phyloP scores from a whole-genome alignment of 176 grass and related monocot genomes.

The Rhynchospora pubera region DNA sequence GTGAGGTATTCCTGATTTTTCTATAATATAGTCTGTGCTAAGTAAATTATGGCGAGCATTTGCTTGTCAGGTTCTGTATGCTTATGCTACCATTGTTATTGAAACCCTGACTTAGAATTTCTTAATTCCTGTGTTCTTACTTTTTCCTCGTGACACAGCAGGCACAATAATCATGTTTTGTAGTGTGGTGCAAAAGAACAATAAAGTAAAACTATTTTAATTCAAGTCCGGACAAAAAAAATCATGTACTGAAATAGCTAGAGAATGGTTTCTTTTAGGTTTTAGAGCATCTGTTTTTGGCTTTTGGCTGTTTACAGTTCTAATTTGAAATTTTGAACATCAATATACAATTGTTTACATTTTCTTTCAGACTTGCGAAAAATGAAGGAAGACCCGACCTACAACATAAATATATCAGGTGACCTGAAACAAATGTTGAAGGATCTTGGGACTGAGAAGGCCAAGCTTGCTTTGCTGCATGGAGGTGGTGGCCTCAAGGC shows the following conservation, averaged over 20 bases:
- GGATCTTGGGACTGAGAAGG: conserved; percentile 95
- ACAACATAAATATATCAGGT: conserved; percentile 92
- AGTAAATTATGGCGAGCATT: background rate
- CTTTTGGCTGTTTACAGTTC: background rate
- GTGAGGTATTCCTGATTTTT: conserved; percentile 20
- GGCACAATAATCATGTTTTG: background rate
- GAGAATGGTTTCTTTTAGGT: background rate
- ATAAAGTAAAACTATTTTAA: background rate
- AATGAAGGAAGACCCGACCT: conserved; percentile 91
- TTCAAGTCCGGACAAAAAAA: background rate
- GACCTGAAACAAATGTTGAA: conserved; percentile 97
- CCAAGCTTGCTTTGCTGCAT: conserved; percentile 66
- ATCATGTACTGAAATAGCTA: background rate
- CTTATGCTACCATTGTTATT: background rate
- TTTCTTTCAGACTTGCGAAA: conserved; percentile 52
- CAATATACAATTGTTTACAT: background rate
- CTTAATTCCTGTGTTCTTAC: background rate
- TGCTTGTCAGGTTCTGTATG: background rate
- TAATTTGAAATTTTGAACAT: background rate
- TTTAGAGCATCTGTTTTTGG: background rate
- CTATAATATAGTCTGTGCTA: background rate
- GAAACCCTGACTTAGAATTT: background rate
- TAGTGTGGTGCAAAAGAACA: background rate
- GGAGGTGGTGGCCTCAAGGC: conserved; percentile 89
- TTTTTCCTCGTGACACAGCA: background rate